Conservation (phyloP, 345 rosid genomes). For the Alliaria petiolata region DNA sequence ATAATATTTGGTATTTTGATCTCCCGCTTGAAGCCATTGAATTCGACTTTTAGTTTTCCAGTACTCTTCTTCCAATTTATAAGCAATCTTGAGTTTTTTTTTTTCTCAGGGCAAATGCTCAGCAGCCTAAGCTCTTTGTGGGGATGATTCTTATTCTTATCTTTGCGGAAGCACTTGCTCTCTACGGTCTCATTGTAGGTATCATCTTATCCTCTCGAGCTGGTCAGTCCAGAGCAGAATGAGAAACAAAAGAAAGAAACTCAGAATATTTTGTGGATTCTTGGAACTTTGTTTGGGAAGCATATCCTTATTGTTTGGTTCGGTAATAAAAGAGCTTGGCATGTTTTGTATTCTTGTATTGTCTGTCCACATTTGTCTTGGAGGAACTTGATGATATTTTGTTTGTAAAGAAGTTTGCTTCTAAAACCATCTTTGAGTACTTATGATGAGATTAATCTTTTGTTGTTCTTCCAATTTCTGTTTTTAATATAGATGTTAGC, state of each 20-base stretch:
- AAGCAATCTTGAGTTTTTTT: too few species aligned
- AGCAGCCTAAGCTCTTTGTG: too few species aligned
- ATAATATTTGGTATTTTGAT: too few species aligned
- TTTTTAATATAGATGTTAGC: background rate
- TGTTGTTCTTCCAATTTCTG: background rate
- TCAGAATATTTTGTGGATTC: background rate
- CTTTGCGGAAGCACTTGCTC: slow-evolving; percentile 64
- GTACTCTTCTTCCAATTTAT: too few species aligned
- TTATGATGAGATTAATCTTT: background rate
- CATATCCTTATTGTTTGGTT: background rate
- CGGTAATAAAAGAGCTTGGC: background rate
- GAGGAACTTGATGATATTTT: background rate
- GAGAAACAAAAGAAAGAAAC: slow-evolving; percentile 11
- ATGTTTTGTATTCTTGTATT: slow-evolving; percentile 19
- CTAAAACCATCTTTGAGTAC: slow-evolving; percentile 15
- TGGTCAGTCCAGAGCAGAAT: slow-evolving; percentile 84
- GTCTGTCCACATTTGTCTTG: background rate
- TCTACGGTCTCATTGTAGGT: slow-evolving; percentile 79
- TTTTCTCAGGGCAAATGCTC: too few species aligned
- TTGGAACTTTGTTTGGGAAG: background rate
- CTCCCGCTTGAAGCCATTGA: too few species aligned
- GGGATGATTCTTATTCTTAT: too few species aligned
- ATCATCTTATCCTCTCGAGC: slow-evolving; percentile 83
- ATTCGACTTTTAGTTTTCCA: too few species aligned
- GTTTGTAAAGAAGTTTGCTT: slow-evolving; percentile 26